Evolutionary conservation across 371 early-diverging fungal genomes (phyloP).

Genomic region (Syncephalastrum monosporum): DNA sequence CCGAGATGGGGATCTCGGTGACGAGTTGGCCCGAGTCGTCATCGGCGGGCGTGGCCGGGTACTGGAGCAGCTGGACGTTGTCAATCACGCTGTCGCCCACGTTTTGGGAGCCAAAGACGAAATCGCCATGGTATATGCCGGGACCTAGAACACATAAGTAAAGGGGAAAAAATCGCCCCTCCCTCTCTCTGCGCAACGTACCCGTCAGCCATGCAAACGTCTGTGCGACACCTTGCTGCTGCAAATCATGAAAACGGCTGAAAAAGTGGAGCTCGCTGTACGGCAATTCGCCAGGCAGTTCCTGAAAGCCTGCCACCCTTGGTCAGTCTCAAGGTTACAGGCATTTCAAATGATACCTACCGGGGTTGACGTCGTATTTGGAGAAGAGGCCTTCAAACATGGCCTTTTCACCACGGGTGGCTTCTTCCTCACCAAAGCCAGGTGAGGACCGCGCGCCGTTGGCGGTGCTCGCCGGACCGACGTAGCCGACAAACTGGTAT

Average conservation of each 20-base stretch:
- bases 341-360: slow-evolving; percentile 14
- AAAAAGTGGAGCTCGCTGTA: slow-evolving; percentile 67
- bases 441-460: slow-evolving; percentile 21
- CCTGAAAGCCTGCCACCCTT: slow-evolving; percentile 62
- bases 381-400: slow-evolving; percentile 66
- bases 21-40: slow-evolving; percentile 36
- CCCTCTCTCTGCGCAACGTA: slow-evolving; percentile 2
- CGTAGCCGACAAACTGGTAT: slow-evolving; percentile 82
- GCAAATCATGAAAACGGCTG: slow-evolving; percentile 63
- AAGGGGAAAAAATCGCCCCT: background rate
- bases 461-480: slow-evolving; percentile 22
- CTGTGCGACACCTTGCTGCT: slow-evolving; percentile 65
- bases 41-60: slow-evolving; percentile 56
- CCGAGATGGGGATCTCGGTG: slow-evolving; percentile 67
- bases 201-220: slow-evolving; percentile 80
- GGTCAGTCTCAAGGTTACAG: background rate
- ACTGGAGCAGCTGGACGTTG: slow-evolving; percentile 73
- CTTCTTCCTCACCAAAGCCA: slow-evolving; percentile 25
- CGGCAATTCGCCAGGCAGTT: slow-evolving; percentile 66
- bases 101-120: slow-evolving; percentile 75
- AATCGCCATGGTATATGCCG: slow-evolving; percentile 82
- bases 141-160: slow-evolving; percentile 40
- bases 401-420: slow-evolving; percentile 35
- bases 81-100: slow-evolving; percentile 79
- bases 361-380: slow-evolving; percentile 59